Percentiles rank a stretch among this genome's conserved stretches.
Conservation (phyloP, 768 basidiomycete genomes). For the Pleurotus tuoliensis region DNA sequence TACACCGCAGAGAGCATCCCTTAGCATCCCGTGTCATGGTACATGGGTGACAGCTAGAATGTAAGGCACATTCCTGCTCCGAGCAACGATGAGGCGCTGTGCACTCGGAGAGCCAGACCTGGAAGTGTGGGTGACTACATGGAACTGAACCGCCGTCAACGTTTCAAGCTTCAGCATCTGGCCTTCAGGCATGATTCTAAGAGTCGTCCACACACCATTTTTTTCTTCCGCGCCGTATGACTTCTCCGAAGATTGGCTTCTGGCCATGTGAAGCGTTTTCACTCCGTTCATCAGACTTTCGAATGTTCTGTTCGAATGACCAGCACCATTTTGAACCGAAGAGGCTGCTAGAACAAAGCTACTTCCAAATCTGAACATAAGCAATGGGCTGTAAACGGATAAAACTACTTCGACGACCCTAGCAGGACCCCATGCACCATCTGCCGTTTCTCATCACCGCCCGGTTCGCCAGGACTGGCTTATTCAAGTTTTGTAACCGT, state of each 20-base stretch:
- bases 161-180: background rate
- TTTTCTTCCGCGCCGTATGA: background rate
- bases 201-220: background rate
- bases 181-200: background rate
- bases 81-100: background rate
- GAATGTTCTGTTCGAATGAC: background rate
- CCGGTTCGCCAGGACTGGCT: background rate
- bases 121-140: background rate
- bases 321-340: background rate
- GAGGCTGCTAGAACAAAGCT: background rate
- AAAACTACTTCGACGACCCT: background rate
- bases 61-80: background rate
- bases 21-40: background rate
- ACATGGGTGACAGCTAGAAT: background rate
- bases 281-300: background rate
- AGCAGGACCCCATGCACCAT: background rate
- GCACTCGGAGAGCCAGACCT: background rate
- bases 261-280: background rate
- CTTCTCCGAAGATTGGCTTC: conserved; percentile 1
- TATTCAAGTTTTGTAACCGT: background rate
- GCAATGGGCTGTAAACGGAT: background rate
- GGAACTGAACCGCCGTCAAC: background rate
- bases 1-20: background rate
- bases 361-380: background rate
- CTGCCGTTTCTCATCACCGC: background rate